Percentiles rank a stretch among this genome's conserved stretches.
phyloP scores from a whole-genome alignment of 1,284 basidiomycete genomes.

The Trichosporon sp. region DNA sequence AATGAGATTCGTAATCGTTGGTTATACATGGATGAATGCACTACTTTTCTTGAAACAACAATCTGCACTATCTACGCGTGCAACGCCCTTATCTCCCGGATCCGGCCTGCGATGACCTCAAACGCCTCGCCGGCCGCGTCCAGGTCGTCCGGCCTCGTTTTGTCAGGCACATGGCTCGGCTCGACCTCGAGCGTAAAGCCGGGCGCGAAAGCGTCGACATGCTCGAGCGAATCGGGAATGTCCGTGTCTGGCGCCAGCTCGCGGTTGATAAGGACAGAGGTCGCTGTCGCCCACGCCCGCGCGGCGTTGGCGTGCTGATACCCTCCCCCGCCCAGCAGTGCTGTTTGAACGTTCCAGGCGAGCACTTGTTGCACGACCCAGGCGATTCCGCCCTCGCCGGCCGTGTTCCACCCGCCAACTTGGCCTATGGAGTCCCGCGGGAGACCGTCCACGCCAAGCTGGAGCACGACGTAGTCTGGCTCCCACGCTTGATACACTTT shows the following conservation, averaged over 20 bases:
- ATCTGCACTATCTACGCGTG: neutral
- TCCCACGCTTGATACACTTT: constrained; percentile 65
- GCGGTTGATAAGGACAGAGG: constrained; percentile 68
- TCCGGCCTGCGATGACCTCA: constrained; percentile 35
- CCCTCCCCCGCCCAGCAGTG: constrained; percentile 64
- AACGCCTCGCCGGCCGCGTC: constrained; percentile 42
- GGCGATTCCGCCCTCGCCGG: constrained; percentile 67
- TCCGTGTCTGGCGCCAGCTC: constrained; percentile 62
- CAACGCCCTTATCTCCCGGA: constrained; percentile 33
- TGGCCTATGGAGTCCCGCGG: constrained; percentile 73
- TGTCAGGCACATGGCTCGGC: constrained; percentile 69
- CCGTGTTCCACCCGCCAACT: constrained; percentile 73
- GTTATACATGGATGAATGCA: neutral
- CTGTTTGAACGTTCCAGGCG: constrained; percentile 65
- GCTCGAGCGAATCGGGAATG: constrained; percentile 68
- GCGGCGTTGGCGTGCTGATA: constrained; percentile 80
- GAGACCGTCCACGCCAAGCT: constrained; percentile 84
- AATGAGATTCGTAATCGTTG: too few species aligned
- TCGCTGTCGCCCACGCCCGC: constrained; percentile 79
- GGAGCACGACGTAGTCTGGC: constrained; percentile 78
- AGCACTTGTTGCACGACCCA: constrained; percentile 68
- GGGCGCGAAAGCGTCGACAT: constrained; percentile 71
- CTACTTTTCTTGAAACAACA: neutral
- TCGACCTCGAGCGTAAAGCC: constrained; percentile 74
- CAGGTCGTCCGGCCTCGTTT: constrained; percentile 65